A percentile compares a stretch with the other conserved stretches of the same genome.
These are phyloP conservation scores for Gaeumannomyces tritici DNA, from an alignment of 2,329 filamentous ascomycete species.

Conservation along the genomic window DNA sequence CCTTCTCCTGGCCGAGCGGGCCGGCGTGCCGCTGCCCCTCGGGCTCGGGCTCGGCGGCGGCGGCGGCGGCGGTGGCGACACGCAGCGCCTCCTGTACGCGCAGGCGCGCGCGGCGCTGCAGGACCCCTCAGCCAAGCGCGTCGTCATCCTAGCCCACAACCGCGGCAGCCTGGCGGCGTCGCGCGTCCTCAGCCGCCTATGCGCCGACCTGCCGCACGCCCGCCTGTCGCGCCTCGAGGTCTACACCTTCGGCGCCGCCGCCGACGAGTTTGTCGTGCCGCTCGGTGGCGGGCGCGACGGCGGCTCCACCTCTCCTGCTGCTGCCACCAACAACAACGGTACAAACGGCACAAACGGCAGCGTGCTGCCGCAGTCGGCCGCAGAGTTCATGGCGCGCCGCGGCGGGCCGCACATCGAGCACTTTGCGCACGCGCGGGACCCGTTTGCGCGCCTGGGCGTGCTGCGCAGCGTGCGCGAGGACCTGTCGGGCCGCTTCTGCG, in stretches of 20 bases:
- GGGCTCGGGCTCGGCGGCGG: constrained; percentile 8
- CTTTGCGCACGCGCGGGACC: constrained; percentile 24
- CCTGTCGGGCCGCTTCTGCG: constrained; percentile 26
- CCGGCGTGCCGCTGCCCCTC: constrained; percentile 21
- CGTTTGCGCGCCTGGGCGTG: constrained; percentile 27
- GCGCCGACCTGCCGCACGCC: constrained; percentile 24
- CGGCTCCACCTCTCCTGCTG: too few relatives aligned
- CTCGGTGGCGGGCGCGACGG: constrained; percentile 11
- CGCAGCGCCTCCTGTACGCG: constrained; percentile 29
- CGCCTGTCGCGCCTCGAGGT: constrained; percentile 28
- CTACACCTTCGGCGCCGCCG: constrained; percentile 32
- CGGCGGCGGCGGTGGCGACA: constrained; percentile 25
- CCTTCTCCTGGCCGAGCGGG: constrained; percentile 8
- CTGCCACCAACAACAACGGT: too few relatives aligned
- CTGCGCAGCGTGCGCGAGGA: constrained; percentile 24
- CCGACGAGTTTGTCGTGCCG: constrained; percentile 26
- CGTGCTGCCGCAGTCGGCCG: not conserved
- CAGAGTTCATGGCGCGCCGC: constrained; percentile 6
- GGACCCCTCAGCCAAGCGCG: constrained; percentile 19
- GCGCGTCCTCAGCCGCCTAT: constrained; percentile 25
- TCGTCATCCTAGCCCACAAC: constrained; percentile 30
- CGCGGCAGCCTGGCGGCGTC: constrained; percentile 25
- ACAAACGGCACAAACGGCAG: not conserved
- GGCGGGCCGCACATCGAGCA: constrained; percentile 23
- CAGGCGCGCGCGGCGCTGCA: constrained; percentile 25